Evolutionary conservation across 2,329 filamentous ascomycete species (phyloP).

Genomic region (Claviceps capensis): DNA sequence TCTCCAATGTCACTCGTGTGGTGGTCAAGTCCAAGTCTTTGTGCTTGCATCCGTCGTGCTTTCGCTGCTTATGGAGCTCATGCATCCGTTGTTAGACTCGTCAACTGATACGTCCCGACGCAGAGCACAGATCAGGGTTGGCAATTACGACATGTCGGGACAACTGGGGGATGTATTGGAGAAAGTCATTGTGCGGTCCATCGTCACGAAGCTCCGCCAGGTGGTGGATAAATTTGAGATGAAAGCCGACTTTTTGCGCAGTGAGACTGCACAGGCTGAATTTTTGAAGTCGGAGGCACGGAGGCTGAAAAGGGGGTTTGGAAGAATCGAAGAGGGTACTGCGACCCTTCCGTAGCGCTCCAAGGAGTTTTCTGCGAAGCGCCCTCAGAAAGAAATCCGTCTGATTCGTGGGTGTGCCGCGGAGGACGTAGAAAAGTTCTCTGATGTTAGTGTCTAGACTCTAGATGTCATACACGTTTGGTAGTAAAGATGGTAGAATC

Average conservation of each 20-base stretch:
- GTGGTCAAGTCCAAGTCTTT: background rate
- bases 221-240: background rate
- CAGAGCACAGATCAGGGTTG: background rate
- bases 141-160: background rate
- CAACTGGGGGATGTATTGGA: background rate
- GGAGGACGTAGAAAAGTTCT: too few species aligned
- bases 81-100: background rate
- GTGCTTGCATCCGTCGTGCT: background rate
- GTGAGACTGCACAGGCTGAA: background rate
- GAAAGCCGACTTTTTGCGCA: background rate
- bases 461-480: too few species aligned
- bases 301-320: background rate
- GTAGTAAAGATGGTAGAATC: too few species aligned
- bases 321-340: background rate
- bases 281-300: background rate
- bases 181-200: background rate
- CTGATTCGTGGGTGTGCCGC: too few species aligned
- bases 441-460: too few species aligned
- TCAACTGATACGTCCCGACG: background rate
- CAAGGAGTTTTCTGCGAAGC: background rate
- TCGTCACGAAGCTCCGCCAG: background rate
- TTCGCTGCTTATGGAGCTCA: background rate
- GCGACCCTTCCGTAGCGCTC: background rate
- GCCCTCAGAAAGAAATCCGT: too few species aligned
- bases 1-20: background rate